Evolutionary conservation across 345 rosid species (phyloP), one percentile per base, ranked within the genome.

Genomic region (Gossypioides kirkii): DNA sequence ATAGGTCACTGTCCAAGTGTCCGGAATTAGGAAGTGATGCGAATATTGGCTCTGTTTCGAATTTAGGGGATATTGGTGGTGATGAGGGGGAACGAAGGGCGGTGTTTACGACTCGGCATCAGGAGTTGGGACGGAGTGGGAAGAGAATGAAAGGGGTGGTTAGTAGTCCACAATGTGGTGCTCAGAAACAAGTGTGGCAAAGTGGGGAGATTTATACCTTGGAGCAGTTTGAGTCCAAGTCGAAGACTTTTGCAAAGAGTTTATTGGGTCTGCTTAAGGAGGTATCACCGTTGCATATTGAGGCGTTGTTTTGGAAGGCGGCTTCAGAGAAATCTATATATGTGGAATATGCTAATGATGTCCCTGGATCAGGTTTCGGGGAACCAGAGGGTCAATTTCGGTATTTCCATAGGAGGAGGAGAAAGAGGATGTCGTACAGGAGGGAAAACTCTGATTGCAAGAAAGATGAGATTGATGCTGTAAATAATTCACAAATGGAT

Each of bases 261-360:
- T 70, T 83, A n/a, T 78, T 96, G 81, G 89, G 97, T 73, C 67
- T 76, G 77, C 18, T 83, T 28, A 93, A 86, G 85, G 98, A 96
- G 76, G 90, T 84, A 56, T 80, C 91, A 42, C 93, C 98, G 0
- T 82, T 87, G 79, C 89, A 78, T 71, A 73, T 91, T 8, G 99
- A 96, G 82, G 83, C 97, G 55, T 78, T 93, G 81, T 96, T 96
- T 75, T 96, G 99, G 99, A 90, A 88, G 83, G 84, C 87, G 4
- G 90, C 97, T 72, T 89, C 79, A 1, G 97, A 93, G 80, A 96
- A 91, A 81, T 94, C 97, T 65, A 85, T 91, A 65, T 85, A 85
- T 72, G 85, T 96, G 68, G 99, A 96, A 73, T 96, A 96, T 88
- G 98, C 99, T n/a, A 96, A 96, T 78, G 98, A 96, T 88, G 98